These are phyloP conservation scores for Conringia planisiliqua DNA, from an alignment of 345 rosid genomes.

Conservation along the genomic window DNA sequence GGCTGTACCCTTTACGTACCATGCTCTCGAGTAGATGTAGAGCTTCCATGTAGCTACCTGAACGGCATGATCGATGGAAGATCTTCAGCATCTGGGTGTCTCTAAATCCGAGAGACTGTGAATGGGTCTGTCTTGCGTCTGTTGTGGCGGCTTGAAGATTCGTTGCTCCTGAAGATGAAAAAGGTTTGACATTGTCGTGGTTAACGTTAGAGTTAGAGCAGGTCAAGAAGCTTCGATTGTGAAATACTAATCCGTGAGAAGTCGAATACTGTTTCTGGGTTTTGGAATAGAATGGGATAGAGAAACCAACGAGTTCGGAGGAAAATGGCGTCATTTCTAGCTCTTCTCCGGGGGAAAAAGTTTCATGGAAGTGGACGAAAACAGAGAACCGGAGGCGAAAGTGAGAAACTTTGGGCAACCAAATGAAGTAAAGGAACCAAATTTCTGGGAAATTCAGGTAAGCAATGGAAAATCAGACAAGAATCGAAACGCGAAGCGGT, in stretches of 20 bases:
- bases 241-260: background rate
- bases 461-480: background rate
- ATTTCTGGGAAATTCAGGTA: background rate
- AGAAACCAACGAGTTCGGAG: conserved; percentile 32
- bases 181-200: conserved; percentile 9
- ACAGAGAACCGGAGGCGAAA: background rate
- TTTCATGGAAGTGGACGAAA: conserved; percentile 4
- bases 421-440: background rate
- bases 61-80: conserved; percentile 55
- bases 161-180: conserved; percentile 7
- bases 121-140: conserved; percentile 45
- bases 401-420: background rate
- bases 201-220: conserved; percentile 17
- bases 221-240: conserved; percentile 10
- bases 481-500: background rate
- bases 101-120: conserved; percentile 51
- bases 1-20: conserved; percentile 56
- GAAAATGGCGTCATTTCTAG: conserved; percentile 27
- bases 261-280: conserved; percentile 12
- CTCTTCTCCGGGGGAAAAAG: background rate
- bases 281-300: conserved; percentile 32
- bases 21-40: conserved; percentile 69
- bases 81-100: conserved; percentile 56
- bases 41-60: conserved; percentile 58
- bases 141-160: conserved; percentile 28